Conservation (phyloP, 2,329 filamentous ascomycete species). For the Aspergillus spinulosporus region DNA sequence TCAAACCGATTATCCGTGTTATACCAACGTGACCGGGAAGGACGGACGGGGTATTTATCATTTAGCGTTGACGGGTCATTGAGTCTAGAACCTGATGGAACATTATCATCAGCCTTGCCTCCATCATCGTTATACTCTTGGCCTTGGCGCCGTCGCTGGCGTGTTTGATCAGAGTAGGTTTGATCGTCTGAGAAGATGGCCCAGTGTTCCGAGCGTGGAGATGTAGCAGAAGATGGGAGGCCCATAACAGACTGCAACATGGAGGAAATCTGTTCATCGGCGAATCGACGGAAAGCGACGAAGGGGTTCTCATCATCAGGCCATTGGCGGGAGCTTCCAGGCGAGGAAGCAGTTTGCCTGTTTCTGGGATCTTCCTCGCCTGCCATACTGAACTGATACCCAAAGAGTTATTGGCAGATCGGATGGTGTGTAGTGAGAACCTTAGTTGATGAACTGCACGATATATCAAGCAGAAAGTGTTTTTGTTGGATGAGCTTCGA, state of each 20-base stretch:
- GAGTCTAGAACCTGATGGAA: slow-evolving; percentile 10
- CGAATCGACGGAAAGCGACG: slow-evolving; percentile 61
- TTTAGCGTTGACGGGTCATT: slow-evolving; percentile 14
- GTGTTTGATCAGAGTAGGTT: slow-evolving; percentile 26
- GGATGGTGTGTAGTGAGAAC: no score
- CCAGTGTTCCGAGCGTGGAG: slow-evolving; percentile 36
- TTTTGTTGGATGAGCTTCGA: slow-evolving; percentile 1
- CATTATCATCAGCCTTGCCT: slow-evolving; percentile 4
- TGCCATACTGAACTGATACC: slow-evolving; percentile 24
- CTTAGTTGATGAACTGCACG: neutral
- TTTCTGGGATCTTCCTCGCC: slow-evolving; percentile 25
- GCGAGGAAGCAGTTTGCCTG: slow-evolving; percentile 15
- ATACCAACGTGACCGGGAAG: slow-evolving; percentile 18
- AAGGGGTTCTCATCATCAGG: slow-evolving; percentile 55
- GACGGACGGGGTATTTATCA: neutral
- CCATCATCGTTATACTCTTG: slow-evolving; percentile 11
- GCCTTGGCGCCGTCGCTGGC: slow-evolving; percentile 17
- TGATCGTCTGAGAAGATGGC: slow-evolving; percentile 36
- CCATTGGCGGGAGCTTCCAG: slow-evolving; percentile 23
- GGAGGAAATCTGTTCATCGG: slow-evolving; percentile 58
- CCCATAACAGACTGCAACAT: slow-evolving; percentile 55
- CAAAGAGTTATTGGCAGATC: neutral
- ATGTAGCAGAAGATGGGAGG: slow-evolving; percentile 41
- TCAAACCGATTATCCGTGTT: slow-evolving; percentile 20
- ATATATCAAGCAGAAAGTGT: slow-evolving; percentile 13